These are phyloP conservation scores for Rhamnella rubrinervis DNA, from an alignment of 331 rosid species.

Conservation along the genomic window DNA sequence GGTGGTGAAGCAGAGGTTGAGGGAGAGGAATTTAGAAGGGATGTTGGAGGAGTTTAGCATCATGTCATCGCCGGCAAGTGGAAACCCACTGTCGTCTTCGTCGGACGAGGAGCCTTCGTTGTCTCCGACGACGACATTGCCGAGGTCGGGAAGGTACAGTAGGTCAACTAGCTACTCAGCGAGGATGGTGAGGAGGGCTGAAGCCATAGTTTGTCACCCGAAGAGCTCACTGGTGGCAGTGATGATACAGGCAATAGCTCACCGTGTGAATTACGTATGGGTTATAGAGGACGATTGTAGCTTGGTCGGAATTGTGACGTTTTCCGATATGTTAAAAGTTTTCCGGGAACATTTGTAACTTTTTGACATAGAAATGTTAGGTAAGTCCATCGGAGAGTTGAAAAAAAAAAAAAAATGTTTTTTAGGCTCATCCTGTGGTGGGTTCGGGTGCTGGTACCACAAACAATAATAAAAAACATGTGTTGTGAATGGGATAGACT, in stretches of 20 bases:
- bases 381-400: background rate
- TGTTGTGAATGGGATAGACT: slow-evolving; percentile 28
- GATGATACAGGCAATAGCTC: slow-evolving; percentile 97
- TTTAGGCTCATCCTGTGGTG: background rate
- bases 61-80: slow-evolving; percentile 5
- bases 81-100: slow-evolving; percentile 42
- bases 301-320: slow-evolving; percentile 81
- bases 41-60: slow-evolving; percentile 50
- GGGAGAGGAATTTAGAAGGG: slow-evolving; percentile 59
- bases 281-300: slow-evolving; percentile 88
- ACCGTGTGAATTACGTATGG: slow-evolving; percentile 90
- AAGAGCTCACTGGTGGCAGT: slow-evolving; percentile 89
- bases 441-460: too few relatives aligned
- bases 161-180: slow-evolving; percentile 79
- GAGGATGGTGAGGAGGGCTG: slow-evolving; percentile 76
- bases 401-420: background rate
- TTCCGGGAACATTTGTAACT: slow-evolving; percentile 70
- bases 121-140: slow-evolving; percentile 34
- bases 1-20: slow-evolving; percentile 62
- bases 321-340: slow-evolving; percentile 70
- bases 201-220: slow-evolving; percentile 88
- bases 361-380: slow-evolving; percentile 4
- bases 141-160: slow-evolving; percentile 49
- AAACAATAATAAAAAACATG: background rate
- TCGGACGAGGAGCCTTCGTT: slow-evolving; percentile 64